Evolutionary conservation across 2,329 filamentous ascomycete species (phyloP), one percentile per base, ranked within the genome.

Genomic region (Celoporthe dispersa): DNA sequence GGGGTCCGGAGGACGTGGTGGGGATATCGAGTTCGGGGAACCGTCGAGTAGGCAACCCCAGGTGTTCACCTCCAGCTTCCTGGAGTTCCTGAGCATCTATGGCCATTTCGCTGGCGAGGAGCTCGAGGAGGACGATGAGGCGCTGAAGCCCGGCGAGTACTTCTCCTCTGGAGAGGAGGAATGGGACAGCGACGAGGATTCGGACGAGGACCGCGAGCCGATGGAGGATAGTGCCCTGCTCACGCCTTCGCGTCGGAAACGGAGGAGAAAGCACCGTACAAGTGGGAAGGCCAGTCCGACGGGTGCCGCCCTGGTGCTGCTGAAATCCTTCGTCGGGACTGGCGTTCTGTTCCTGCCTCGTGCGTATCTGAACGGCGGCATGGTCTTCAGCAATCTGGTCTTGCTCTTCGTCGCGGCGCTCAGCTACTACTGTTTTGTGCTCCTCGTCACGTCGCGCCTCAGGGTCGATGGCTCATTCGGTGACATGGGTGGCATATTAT

Each of bases 301-400:
- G 73, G 93, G 92, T 72, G 95, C 96, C 12, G 91, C 92, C 14
- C 81, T 98, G 75, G 86, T 99, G 67, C 85, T 99, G 57, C 89
- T 99, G 74, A 99, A 99, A 84, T 98, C 95, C 0, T 99, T 99
- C 78, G 96, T 99, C 63, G 96, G 97, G 28, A 99, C 96, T 0
- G 95, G 95, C 68, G 95, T 98, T 11, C 85, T 98, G 22, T 98
- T 98, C 83, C 84, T 98, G 44, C 95, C 95, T 0, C 90, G 94
- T 63, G 95, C 96, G 5, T 99, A 96, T 78, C 87, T 98, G 73
- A 99, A 97, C 76, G 96, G 96, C 67, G 96, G 96, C 70, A 98
- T 99, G 94, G 83, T 97, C 22, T 99, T 99, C 81, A 97, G 94
- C 76, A 97, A 97, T 78, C 74, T 97, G 66, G 92, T 99, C 22